A percentile compares a stretch with the other conserved stretches of the same genome.
phyloP scores from a whole-genome alignment of 1,139 yeast genomes.

The Protomyces gravidus region DNA sequence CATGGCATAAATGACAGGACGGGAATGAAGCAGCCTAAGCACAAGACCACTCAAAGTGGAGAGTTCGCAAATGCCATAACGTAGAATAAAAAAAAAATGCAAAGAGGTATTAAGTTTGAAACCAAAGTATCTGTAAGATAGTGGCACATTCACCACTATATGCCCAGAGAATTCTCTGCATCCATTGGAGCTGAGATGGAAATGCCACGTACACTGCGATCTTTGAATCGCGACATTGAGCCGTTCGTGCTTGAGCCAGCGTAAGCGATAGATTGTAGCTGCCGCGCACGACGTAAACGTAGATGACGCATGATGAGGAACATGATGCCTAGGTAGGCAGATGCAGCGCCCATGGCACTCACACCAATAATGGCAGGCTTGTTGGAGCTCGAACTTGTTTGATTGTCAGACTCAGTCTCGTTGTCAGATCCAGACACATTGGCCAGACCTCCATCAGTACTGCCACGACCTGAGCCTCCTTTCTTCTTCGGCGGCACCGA shows the following conservation, averaged over 20 bases:
- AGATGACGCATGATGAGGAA: slow-evolving; percentile 40
- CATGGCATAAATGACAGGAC: no score
- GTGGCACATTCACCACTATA: no score
- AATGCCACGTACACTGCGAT: slow-evolving; percentile 36
- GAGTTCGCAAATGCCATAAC: no score
- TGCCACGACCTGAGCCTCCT: not conserved
- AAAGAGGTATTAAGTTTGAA: no score
- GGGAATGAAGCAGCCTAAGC: no score
- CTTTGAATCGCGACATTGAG: slow-evolving; percentile 32
- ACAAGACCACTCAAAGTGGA: no score
- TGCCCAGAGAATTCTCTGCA: slow-evolving; percentile 44
- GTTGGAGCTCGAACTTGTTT: slow-evolving; percentile 29
- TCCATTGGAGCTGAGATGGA: slow-evolving; percentile 44
- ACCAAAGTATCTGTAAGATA: no score
- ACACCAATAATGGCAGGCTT: slow-evolving; percentile 43
- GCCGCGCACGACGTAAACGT: slow-evolving; percentile 34
- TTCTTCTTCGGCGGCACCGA: not conserved
- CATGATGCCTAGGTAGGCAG: slow-evolving; percentile 41
- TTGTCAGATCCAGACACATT: not conserved
- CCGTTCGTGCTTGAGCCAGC: not conserved
- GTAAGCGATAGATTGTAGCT: not conserved
- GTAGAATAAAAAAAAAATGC: no score
- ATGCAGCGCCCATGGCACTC: slow-evolving; percentile 43
- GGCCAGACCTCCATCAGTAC: not conserved
- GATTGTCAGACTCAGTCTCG: not conserved